These are phyloP conservation scores for Acer saccharum DNA, from an alignment of 345 rosid genomes.

Conservation along the genomic window DNA sequence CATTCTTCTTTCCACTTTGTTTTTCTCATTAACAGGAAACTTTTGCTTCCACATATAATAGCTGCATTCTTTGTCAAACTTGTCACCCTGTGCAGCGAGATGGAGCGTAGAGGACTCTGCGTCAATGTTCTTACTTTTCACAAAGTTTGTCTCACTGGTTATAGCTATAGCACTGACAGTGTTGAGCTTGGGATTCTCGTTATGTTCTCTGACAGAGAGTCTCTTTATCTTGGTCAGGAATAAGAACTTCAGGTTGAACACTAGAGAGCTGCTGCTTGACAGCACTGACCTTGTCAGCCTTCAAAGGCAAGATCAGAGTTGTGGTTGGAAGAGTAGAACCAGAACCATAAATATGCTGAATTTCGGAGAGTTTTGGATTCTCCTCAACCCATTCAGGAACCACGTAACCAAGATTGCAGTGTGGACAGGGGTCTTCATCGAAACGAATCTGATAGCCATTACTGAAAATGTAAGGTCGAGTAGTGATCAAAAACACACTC, in stretches of 20 bases:
- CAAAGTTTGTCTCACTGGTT: constrained; percentile 47
- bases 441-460: constrained; percentile 73
- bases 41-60: constrained; percentile 77
- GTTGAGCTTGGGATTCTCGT: constrained; percentile 38
- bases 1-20: constrained; percentile 60
- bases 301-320: constrained; percentile 59
- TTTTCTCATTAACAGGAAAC: constrained; percentile 59
- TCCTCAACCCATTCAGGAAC: constrained; percentile 86
- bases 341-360: constrained; percentile 53
- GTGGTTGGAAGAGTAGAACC: constrained; percentile 56
- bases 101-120: constrained; percentile 68
- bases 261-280: constrained; percentile 71
- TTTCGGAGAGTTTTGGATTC: constrained; percentile 44
- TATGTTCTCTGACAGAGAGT: constrained; percentile 64
- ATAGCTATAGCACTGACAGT: constrained; percentile 57
- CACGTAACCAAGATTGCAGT: constrained; percentile 65
- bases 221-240: constrained; percentile 66
- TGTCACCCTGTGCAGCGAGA: constrained; percentile 42
- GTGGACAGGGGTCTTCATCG: constrained; percentile 60
- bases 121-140: constrained; percentile 65
- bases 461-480: constrained; percentile 62
- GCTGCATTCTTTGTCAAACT: constrained; percentile 39
- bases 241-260: constrained; percentile 70
- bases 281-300: constrained; percentile 57
- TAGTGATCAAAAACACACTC: constrained; percentile 63